Evolutionary conservation across 169 alveolate genomes (phyloP).

Genomic region (Cardiosporidium cionae): DNA sequence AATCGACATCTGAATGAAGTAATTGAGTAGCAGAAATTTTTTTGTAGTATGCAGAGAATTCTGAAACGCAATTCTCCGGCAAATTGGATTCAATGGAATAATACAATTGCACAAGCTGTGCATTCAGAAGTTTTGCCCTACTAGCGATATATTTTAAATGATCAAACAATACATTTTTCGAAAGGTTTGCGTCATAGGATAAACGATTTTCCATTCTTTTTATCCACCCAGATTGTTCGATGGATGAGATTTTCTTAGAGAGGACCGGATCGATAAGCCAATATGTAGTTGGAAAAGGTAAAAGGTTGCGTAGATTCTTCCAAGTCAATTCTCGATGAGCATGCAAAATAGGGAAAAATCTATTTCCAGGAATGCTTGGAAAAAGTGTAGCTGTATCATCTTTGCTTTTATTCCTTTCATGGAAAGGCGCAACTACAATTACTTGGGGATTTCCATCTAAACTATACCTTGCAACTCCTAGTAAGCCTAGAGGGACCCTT

Average conservation of each 20-base stretch:
- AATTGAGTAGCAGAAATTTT: too few relatives aligned
- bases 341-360: background rate
- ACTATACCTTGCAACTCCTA: background rate
- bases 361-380: background rate
- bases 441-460: background rate
- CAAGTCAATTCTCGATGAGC: background rate
- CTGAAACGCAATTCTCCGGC: background rate
- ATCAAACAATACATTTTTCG: conserved; percentile 1
- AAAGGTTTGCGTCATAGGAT: background rate
- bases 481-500: background rate
- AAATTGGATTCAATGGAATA: background rate
- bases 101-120: background rate
- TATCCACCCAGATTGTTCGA: conserved; percentile 14
- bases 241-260: background rate
- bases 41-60: background rate
- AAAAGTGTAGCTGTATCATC: background rate
- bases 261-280: conserved; percentile 15
- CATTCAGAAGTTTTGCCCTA: conserved; percentile 7
- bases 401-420: background rate
- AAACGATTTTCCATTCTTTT: conserved; percentile 4
- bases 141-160: conserved; percentile 15
- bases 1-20: background rate
- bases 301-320: background rate
- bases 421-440: background rate
- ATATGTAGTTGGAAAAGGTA: conserved; percentile 28